Percentiles rank a stretch among this genome's conserved stretches.
phyloP scores from a whole-genome alignment of 805 yeast genomes.

The Candida loeiensis region DNA sequence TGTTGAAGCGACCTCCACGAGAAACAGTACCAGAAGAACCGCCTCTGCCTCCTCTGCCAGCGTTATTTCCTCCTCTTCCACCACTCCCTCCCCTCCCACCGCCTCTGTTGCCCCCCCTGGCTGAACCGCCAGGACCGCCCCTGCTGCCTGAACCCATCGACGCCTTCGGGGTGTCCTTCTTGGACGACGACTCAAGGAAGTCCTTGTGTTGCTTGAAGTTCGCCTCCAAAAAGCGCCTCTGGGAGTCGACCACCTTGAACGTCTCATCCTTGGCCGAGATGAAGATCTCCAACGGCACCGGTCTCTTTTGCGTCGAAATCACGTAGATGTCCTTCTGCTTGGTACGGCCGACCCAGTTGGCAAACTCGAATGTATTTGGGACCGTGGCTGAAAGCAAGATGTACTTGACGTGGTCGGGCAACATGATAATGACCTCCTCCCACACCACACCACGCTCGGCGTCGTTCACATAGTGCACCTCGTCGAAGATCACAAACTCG shows the following conservation, averaged over 20 bases:
- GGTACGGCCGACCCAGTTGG: constrained; percentile 97
- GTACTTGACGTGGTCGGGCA: constrained; percentile 93
- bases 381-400: constrained; percentile 93
- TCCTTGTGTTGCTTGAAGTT: constrained; percentile 63
- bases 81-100: constrained; percentile 14
- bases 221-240: constrained; percentile 61
- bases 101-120: constrained; percentile 42
- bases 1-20: constrained; percentile 25
- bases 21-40: background rate
- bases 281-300: constrained; percentile 87
- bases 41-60: constrained; percentile 23
- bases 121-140: constrained; percentile 43
- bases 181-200: constrained; percentile 39
- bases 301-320: constrained; percentile 93
- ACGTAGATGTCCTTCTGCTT: constrained; percentile 95
- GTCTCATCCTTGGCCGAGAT: constrained; percentile 78
- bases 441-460: constrained; percentile 97
- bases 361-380: constrained; percentile 97
- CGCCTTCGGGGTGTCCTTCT: constrained; percentile 36
- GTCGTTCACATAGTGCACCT: constrained; percentile 96
- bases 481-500: constrained; percentile 96
- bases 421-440: constrained; percentile 98
- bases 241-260: constrained; percentile 69
- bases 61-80: constrained; percentile 22
- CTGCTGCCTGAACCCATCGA: constrained; percentile 39